Evolutionary conservation across 148 eudicot genomes (phyloP).

Genomic region (Spergularia bocconei): DNA sequence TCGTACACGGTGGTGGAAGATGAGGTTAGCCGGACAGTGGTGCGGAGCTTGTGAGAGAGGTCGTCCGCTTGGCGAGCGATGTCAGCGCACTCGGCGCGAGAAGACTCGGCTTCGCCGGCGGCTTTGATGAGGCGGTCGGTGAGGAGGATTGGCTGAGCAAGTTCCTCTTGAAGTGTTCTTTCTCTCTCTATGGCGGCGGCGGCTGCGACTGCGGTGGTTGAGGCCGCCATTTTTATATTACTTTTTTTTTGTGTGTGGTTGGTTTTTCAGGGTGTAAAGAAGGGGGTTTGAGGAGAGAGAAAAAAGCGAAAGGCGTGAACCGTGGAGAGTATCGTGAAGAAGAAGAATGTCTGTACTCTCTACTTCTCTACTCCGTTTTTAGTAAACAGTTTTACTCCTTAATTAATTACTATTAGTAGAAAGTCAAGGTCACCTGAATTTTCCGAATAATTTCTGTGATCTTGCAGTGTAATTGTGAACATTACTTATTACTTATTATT

Average conservation of each 20-base stretch:
- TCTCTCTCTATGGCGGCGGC: slow-evolving; percentile 26
- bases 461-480: too few relatives aligned
- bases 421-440: too few relatives aligned
- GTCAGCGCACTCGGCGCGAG: slow-evolving; percentile 53
- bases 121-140: slow-evolving; percentile 57
- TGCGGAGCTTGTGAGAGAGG: slow-evolving; percentile 60
- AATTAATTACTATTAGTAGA: too few relatives aligned
- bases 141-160: slow-evolving; percentile 47
- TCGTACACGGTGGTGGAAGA: slow-evolving; percentile 49
- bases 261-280: not conserved
- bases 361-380: not conserved
- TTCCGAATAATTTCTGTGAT: too few relatives aligned
- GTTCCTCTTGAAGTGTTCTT: slow-evolving; percentile 52
- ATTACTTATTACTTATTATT: too few relatives aligned
- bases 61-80: slow-evolving; percentile 49
- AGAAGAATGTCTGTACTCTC: slow-evolving; percentile 14
- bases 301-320: slow-evolving; percentile 10
- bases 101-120: slow-evolving; percentile 57
- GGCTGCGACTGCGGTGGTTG: slow-evolving; percentile 13
- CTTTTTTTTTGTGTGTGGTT: not conserved
- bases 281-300: slow-evolving; percentile 13
- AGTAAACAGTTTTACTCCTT: too few relatives aligned
- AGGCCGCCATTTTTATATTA: slow-evolving; percentile 24
- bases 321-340: not conserved
- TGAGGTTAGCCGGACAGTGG: slow-evolving; percentile 42